Evolutionary conservation across 345 rosid species (phyloP), one percentile per base, ranked within the genome.

Genomic region (Citrus trifoliata): DNA sequence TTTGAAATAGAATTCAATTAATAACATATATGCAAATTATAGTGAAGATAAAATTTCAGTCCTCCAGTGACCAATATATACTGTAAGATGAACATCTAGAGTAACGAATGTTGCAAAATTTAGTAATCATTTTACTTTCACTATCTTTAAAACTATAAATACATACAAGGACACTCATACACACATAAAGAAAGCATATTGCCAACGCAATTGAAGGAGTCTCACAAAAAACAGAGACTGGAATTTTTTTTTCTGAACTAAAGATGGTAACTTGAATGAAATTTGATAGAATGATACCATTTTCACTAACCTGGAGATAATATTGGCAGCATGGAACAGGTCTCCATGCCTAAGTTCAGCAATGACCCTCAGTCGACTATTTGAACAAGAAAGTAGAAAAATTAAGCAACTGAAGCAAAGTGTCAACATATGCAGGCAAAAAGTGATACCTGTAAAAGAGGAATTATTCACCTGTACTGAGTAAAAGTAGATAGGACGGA

Each of bases 261-360:
- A 1, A 53, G 35, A 33, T 38, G 9, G 24, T 55, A 67, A 35
- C 21, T 51, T 80, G 68, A 76, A 55, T 55, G 63, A 73, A 55
- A 33, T 37, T 58, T n/a, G 2, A 37, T 53, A 33, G 63, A 30
- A 67, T 40, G 46, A 71, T 74, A 56, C 24, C 51, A 78, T 73
- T 65, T 75, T 28, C 56, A 80, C 85, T 83, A 76, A 88, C 92
- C 94, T 90, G 9, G 92, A 81, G 71, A 87, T 86, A 77, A 90
- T 80, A 76, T 88, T 89, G 55, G 81, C 85, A 27, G 92, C 80
- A 76, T 89, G 88, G 74, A 88, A 83, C 66, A 83, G 80, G 80
- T 86, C 92, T 33, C 84, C 88, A 76, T 89, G 90, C 73, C 90
- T 82, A 74, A 86, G 85, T 79, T 90, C 91, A 77, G 92, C 87